Base-by-base conservation (phyloP, 495 filamentous ascomycete genomes). In the Hyaloscypha hepaticicola region DNA sequence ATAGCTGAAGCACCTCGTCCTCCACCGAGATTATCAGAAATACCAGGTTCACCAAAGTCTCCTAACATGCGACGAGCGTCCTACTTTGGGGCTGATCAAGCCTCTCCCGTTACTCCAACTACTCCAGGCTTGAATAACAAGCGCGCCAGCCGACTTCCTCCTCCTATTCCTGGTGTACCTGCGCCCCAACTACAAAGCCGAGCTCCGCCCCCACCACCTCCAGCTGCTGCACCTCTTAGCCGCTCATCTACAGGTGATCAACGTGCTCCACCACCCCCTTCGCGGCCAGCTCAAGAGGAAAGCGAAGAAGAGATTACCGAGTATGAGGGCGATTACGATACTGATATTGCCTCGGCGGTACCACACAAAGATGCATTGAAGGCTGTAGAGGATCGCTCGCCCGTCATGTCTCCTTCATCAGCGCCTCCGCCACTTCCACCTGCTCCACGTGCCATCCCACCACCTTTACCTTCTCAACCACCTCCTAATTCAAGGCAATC, bases 321-420 rank as follows among this genome's bases (percentile, higher is more conserved):
- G 74, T 98, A 98, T 72, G 95, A 99, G 74, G 95, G 93, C 22
- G 95, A 98, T 72, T 98, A 99, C 73, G 95, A 98, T 69, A 99
- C 95, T 45, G 95, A 98, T 74, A 97, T 99, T 68, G 93, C 90
- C 1, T 90, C 96, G 51, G 88, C 91, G 29, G 92, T 86, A 11
- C 89, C 89, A 48, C 90, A 95, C 73, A 95, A 96, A 76, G 95
- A 97, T 78, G 94, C 95, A 4, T 74, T 98, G 61, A 96, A 92
- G 70, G 74, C 90, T 76, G 87, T 84, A 31, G 84, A 87, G 51
- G 91, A 93, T 38, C 76, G 77, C 56, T 83, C 85, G 21, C 80
- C 84, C 9, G 68, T 75, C 5, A 63, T 65, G 7, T 59, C 70
- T 5, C 71, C 77, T 27, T 49, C 59, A 25, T 68, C 80, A 33